Evolutionary conservation across 176 grass and related monocot species (phyloP).

Genomic region (Lolium perenne): DNA sequence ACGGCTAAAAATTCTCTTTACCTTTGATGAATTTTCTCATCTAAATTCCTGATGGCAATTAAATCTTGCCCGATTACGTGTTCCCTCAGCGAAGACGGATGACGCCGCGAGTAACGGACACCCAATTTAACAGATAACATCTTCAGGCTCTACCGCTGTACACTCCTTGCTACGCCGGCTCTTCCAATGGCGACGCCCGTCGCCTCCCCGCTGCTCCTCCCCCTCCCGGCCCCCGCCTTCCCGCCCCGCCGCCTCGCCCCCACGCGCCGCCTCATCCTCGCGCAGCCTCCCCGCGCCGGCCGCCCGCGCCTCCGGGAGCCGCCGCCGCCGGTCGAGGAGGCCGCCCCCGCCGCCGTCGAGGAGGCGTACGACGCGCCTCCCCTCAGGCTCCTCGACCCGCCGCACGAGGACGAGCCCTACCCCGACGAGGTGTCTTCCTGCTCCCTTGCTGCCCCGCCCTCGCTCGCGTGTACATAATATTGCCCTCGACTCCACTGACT

Average conservation of each 20-base stretch:
- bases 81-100: neutral
- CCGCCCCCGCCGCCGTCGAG: neutral
- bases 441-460: neutral
- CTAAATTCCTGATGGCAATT: no score
- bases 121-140: slow-evolving; percentile 13
- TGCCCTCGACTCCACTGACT: neutral
- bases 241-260: neutral
- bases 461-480: neutral
- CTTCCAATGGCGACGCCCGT: slow-evolving; percentile 40
- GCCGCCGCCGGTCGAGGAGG: slow-evolving; percentile 13
- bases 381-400: slow-evolving; percentile 62
- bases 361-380: slow-evolving; percentile 43
- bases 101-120: neutral
- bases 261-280: neutral
- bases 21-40: no score
- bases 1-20: no score
- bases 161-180: no score
- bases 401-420: slow-evolving; percentile 51
- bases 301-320: slow-evolving; percentile 44
- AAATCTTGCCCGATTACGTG: neutral
- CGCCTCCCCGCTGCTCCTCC: slow-evolving; percentile 24
- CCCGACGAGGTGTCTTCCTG: slow-evolving; percentile 28
- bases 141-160: neutral
- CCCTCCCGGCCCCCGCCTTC: neutral
- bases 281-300: slow-evolving; percentile 17